phyloP scores from a whole-genome alignment of 805 yeast species.

The Kazachstania psychrophila region DNA sequence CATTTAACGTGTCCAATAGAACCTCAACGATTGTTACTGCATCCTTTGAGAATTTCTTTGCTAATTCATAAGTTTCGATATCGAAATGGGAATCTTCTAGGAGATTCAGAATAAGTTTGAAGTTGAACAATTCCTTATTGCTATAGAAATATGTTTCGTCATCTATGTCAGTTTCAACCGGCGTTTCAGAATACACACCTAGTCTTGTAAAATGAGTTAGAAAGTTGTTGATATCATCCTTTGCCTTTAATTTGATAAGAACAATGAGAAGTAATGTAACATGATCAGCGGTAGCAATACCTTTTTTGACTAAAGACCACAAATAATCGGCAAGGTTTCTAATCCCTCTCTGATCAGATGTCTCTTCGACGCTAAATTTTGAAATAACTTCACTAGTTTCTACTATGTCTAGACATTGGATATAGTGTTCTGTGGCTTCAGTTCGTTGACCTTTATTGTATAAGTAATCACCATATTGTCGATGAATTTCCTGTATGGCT shows the following conservation, averaged over 20 bases:
- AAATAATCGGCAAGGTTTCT: conserved; percentile 53
- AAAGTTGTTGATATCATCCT: conserved; percentile 48
- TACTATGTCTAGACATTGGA: conserved; percentile 44
- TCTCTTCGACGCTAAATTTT: conserved; percentile 61
- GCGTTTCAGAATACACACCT: conserved; percentile 20
- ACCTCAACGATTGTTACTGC: conserved; percentile 71
- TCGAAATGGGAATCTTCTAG: conserved; percentile 65
- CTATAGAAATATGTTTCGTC: conserved; percentile 31
- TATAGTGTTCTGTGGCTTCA: conserved; percentile 67
- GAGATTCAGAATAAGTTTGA: conserved; percentile 55
- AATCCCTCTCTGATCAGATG: conserved; percentile 24
- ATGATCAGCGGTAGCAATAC: conserved; percentile 65
- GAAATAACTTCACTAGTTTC: conserved; percentile 71
- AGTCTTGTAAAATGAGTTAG: conserved; percentile 34
- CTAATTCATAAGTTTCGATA: conserved; percentile 57
- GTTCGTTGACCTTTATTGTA: conserved; percentile 56
- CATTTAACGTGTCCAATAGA: conserved; percentile 53
- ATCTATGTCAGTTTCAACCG: conserved; percentile 27
- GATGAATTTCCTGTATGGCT: conserved; percentile 34
- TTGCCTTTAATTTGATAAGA: conserved; percentile 64
- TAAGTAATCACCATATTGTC: conserved; percentile 61
- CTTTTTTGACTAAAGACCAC: conserved; percentile 46
- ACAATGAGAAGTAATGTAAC: conserved; percentile 70
- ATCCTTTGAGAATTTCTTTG: conserved; percentile 56
- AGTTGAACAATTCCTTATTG: conserved; percentile 41